A percentile compares a stretch with the other conserved stretches of the same genome.
These are phyloP conservation scores for Ulota crispa DNA, from an alignment of 225 moss, liverwort and hornwort species.

Conservation along the genomic window DNA sequence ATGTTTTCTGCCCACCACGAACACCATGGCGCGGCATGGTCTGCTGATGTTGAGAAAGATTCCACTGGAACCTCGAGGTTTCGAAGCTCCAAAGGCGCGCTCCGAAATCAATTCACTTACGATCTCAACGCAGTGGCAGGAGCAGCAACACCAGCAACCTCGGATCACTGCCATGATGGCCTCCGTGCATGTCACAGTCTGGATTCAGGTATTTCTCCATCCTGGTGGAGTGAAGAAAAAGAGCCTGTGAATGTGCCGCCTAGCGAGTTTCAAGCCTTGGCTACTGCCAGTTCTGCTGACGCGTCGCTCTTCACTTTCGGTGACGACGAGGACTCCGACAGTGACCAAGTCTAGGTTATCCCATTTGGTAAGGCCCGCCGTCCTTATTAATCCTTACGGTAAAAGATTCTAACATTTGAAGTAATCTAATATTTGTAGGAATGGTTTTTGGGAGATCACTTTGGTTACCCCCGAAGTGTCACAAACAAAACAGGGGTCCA, in stretches of 20 bases:
- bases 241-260: constrained; percentile 33
- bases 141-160: background rate
- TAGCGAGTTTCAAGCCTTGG: constrained; percentile 86
- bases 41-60: constrained; percentile 6
- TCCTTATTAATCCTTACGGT: too few species aligned
- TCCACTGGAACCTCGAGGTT: constrained; percentile 5
- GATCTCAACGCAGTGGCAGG: constrained; percentile 13
- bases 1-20: background rate
- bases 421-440: too few species aligned
- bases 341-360: constrained; percentile 42
- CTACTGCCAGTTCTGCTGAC: constrained; percentile 86
- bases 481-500: too few species aligned
- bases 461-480: too few species aligned
- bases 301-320: constrained; percentile 86
- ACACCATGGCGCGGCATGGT: background rate
- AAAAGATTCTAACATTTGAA: too few species aligned
- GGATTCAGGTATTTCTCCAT: background rate
- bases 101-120: constrained; percentile 11
- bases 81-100: constrained; percentile 1
- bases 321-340: constrained; percentile 85
- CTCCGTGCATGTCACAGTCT: background rate
- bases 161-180: background rate
- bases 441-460: too few species aligned
- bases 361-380: background rate
- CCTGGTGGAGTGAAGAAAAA: constrained; percentile 24